Conservation (phyloP, 2,329 filamentous ascomycete species). For the Pestalotiopsis sp. region DNA sequence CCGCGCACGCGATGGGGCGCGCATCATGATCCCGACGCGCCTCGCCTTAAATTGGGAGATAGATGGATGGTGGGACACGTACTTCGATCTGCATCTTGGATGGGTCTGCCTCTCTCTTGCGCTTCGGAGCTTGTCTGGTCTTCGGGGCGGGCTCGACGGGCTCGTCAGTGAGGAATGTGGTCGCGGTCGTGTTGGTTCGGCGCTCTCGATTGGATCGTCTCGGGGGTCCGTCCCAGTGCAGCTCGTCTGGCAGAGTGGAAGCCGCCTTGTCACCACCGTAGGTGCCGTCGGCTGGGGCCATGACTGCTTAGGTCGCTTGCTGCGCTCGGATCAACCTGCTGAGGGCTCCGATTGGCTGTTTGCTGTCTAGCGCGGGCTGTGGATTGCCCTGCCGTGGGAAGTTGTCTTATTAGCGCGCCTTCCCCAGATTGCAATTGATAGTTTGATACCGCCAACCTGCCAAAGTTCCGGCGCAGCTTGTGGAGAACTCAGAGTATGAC, state of each 20-base stretch:
- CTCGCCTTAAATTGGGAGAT: too few species aligned
- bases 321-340: neutral
- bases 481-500: neutral
- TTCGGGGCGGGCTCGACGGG: neutral
- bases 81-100: conserved; percentile 14
- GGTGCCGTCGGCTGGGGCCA: neutral
- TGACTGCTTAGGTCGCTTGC: neutral
- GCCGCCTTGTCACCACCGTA: neutral
- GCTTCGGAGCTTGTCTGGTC: neutral
- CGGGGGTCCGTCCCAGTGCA: conserved; percentile 1
- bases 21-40: too few species aligned
- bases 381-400: neutral
- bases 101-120: conserved; percentile 4
- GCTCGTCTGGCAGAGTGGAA: neutral
- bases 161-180: neutral
- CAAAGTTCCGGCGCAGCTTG: neutral
- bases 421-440: neutral
- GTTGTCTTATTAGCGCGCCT: neutral
- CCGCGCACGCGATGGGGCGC: neutral
- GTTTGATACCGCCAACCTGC: neutral
- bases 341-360: neutral
- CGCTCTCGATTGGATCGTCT: conserved; percentile 6
- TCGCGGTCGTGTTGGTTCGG: neutral
- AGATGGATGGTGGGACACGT: neutral
- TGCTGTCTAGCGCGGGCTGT: neutral